These are phyloP conservation scores for Trametes meyenii DNA, from an alignment of 768 basidiomycete species.

Conservation along the genomic window DNA sequence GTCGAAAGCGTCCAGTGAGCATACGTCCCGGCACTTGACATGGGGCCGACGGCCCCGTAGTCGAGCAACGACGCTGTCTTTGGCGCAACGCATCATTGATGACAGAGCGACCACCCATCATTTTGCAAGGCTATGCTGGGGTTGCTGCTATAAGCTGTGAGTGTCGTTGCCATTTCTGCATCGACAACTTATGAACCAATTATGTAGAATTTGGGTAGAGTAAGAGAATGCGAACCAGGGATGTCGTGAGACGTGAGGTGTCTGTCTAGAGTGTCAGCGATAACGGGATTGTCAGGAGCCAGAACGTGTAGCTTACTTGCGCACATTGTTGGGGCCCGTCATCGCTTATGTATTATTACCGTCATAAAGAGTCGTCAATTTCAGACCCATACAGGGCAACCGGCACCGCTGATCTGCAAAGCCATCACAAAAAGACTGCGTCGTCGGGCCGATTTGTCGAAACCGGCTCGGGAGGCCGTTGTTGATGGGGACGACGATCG, in stretches of 20 bases:
- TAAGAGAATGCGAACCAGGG: not conserved
- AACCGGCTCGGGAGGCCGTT: not conserved
- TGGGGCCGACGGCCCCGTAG: conserved; percentile 2
- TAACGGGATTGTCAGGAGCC: not conserved
- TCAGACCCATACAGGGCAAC: not conserved
- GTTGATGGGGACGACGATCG: conserved; percentile 2
- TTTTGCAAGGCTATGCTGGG: not conserved
- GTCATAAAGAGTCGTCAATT: not conserved
- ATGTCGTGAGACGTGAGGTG: too few species aligned
- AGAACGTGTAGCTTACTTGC: not conserved
- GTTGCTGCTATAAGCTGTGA: not conserved
- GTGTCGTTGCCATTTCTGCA: conserved; percentile 2
- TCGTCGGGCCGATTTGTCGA: not conserved
- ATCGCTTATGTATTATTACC: not conserved
- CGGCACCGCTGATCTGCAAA: conserved; percentile 14
- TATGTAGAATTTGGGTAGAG: too few species aligned
- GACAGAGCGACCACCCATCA: conserved; percentile 5
- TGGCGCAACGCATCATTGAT: conserved; percentile 22
- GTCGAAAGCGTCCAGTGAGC: not conserved
- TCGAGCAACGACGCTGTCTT: conserved; percentile 8
- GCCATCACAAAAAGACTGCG: conserved; percentile 1
- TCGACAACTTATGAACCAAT: not conserved
- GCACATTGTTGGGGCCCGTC: not conserved
- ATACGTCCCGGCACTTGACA: not conserved
- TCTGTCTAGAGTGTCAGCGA: too few species aligned